phyloP scores from a whole-genome alignment of 2,329 filamentous ascomycete genomes.

The Blastomyces gilchristii region DNA sequence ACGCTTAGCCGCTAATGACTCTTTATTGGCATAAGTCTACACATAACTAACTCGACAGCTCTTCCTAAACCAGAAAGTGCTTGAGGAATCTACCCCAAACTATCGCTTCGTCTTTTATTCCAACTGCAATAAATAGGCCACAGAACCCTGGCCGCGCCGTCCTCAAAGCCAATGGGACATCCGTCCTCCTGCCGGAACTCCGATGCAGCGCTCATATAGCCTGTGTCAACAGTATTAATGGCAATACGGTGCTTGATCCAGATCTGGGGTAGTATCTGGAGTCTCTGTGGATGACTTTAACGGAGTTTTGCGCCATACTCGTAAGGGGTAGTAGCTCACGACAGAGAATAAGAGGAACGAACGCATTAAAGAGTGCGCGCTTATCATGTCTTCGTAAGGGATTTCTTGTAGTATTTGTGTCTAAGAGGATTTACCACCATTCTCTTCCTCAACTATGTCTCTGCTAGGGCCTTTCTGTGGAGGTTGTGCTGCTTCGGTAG shows the following conservation, averaged over 20 bases:
- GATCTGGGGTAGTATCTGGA: constrained; percentile 3
- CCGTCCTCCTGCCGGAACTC: constrained; percentile 22
- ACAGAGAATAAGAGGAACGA: constrained; percentile 31
- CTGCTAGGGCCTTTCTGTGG: constrained; percentile 15
- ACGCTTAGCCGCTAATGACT: not conserved
- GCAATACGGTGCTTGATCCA: constrained; percentile 26
- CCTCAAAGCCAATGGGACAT: constrained; percentile 31
- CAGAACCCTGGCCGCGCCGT: constrained; percentile 29
- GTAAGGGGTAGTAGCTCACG: constrained; percentile 29
- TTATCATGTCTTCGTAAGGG: constrained; percentile 33
- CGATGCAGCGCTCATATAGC: constrained; percentile 31
- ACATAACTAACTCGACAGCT: not conserved
- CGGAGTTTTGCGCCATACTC: constrained; percentile 9
- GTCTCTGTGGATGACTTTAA: not conserved
- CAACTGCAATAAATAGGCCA: constrained; percentile 28
- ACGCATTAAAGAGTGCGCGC: constrained; percentile 30
- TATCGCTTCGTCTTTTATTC: constrained; percentile 12
- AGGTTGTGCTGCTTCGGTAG: not conserved
- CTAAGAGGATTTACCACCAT: constrained; percentile 25
- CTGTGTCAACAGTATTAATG: constrained; percentile 33
- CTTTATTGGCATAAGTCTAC: not conserved
- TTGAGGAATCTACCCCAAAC: constrained; percentile 20
- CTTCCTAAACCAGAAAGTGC: constrained; percentile 14
- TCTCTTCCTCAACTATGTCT: constrained; percentile 2
- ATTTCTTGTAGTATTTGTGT: constrained; percentile 28